Conservation (phyloP, 192 early-diverging fungal genomes). For the Piromyces sp. region DNA sequence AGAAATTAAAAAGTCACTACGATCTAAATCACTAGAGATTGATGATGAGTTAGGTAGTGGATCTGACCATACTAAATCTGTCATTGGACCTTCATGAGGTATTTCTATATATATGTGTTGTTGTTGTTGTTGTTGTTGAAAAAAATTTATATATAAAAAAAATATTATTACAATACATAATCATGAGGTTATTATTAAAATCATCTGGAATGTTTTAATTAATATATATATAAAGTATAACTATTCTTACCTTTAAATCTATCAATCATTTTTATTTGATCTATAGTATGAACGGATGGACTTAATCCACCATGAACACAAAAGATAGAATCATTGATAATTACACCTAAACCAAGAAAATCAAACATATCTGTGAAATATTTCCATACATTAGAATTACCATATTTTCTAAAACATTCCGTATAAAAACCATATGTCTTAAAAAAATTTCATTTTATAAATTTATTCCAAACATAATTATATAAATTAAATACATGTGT, state of each 20-base stretch:
- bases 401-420: slow-evolving; percentile 80
- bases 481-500: too few relatives aligned
- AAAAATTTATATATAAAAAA: too few relatives aligned
- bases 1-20: slow-evolving; percentile 59
- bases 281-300: slow-evolving; percentile 65
- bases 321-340: slow-evolving; percentile 77
- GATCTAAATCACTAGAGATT: slow-evolving; percentile 3
- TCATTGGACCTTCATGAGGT: slow-evolving; percentile 88
- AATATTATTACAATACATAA: too few relatives aligned
- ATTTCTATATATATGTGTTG: too few relatives aligned
- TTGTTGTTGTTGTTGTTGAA: too few relatives aligned
- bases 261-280: slow-evolving; percentile 74
- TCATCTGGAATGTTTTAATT: too few relatives aligned
- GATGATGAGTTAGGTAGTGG: slow-evolving; percentile 20
- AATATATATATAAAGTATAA: not conserved
- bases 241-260: slow-evolving; percentile 47
- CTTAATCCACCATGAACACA: slow-evolving; percentile 88
- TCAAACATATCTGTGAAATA: slow-evolving; percentile 92
- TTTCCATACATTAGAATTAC: slow-evolving; percentile 63
- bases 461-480: too few relatives aligned
- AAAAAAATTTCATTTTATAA: too few relatives aligned
- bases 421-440: slow-evolving; percentile 87
- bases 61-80: slow-evolving; percentile 85
- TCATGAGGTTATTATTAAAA: too few relatives aligned
- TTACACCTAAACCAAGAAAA: slow-evolving; percentile 69